Evolutionary conservation across 148 eudicot genomes (phyloP).

Genomic region (Nepenthes gracilis): DNA sequence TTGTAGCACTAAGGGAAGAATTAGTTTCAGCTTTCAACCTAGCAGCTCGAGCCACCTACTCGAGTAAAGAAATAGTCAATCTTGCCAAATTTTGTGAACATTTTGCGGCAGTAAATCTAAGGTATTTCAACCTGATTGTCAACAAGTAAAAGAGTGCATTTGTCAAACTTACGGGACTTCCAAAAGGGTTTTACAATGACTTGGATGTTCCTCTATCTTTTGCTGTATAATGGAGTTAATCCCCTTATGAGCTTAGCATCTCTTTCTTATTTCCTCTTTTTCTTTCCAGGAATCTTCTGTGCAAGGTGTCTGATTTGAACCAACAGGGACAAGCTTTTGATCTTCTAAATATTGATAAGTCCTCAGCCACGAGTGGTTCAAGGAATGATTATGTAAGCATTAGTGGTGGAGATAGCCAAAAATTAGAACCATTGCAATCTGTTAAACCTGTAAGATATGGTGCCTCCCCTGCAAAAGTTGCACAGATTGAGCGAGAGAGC

Average conservation of each 20-base stretch:
- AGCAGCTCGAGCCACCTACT: conserved; percentile 46
- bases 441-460: conserved; percentile 50
- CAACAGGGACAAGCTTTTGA: conserved; percentile 15
- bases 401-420: conserved; percentile 17
- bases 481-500: conserved; percentile 62
- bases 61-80: conserved; percentile 36
- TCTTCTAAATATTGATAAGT: conserved; percentile 16
- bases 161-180: not conserved
- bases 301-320: conserved; percentile 36
- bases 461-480: conserved; percentile 91
- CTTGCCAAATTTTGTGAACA: conserved; percentile 53
- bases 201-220: not conserved
- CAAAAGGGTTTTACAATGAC: not conserved
- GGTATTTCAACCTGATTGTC: conserved; percentile 27
- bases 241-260: not conserved
- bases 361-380: conserved; percentile 10
- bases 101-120: conserved; percentile 47
- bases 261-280: conserved; percentile 1
- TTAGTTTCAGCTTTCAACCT: conserved; percentile 47
- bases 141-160: not conserved
- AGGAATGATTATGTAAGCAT: conserved; percentile 23
- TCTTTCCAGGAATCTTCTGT: conserved; percentile 47
- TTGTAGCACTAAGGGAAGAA: conserved; percentile 57
- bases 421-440: conserved; percentile 9
- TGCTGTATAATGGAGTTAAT: not conserved